Evolutionary conservation across 1,284 basidiomycete genomes (phyloP).

Genomic region (Phlebopus sp.): DNA sequence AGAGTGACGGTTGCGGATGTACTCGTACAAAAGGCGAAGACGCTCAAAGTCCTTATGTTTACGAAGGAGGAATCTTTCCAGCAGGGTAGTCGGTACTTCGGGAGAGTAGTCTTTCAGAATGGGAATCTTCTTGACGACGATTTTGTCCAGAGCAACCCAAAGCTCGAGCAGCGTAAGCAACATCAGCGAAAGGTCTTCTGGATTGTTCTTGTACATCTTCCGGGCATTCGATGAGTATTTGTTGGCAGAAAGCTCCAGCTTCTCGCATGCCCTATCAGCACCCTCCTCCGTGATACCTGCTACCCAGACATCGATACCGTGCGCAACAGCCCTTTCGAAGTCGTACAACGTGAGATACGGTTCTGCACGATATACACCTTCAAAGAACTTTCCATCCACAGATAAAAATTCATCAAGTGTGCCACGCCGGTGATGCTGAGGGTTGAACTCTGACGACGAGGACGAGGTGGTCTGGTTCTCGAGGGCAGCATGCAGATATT

Average conservation of each 20-base stretch:
- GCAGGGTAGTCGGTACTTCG: constrained; percentile 36
- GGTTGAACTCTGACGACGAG: constrained; percentile 12
- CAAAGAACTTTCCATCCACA: constrained; percentile 16
- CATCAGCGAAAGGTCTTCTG: constrained; percentile 30
- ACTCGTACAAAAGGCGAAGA: constrained; percentile 24
- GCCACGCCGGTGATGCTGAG: constrained; percentile 11
- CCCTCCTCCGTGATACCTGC: not conserved
- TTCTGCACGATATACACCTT: not conserved
- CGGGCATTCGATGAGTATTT: constrained; percentile 30
- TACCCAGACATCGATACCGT: constrained; percentile 7
- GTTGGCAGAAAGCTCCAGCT: constrained; percentile 24
- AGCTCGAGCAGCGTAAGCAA: constrained; percentile 32
- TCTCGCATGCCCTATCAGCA: constrained; percentile 12
- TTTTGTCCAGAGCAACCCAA: not conserved
- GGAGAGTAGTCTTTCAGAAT: constrained; percentile 40
- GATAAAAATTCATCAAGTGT: constrained; percentile 22
- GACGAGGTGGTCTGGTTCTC: not conserved
- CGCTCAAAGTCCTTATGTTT: constrained; percentile 26
- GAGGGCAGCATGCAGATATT: constrained; percentile 26
- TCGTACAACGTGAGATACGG: constrained; percentile 1
- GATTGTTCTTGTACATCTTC: not conserved
- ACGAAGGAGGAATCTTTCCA: constrained; percentile 41
- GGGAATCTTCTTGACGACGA: not conserved
- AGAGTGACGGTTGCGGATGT: constrained; percentile 30
- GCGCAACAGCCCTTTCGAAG: constrained; percentile 3